phyloP scores from a whole-genome alignment of 1,284 basidiomycete species.

The Ustilago esculenta region DNA sequence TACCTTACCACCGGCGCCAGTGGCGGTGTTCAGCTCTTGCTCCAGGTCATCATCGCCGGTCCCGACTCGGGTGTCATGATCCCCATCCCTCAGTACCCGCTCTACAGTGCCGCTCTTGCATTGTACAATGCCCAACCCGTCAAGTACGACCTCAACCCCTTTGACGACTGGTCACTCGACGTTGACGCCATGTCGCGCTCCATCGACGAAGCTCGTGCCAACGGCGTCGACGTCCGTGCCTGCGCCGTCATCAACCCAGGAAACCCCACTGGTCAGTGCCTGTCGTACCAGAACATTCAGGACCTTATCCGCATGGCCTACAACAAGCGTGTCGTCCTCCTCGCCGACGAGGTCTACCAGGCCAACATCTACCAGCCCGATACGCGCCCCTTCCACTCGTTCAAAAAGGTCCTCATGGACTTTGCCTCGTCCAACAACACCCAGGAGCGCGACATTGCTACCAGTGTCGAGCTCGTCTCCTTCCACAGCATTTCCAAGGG shows the following conservation, averaged over 20 bases:
- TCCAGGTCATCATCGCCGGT: slow-evolving; percentile 79
- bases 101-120: slow-evolving; percentile 93
- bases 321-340: slow-evolving; percentile 58
- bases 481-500: slow-evolving; percentile 66
- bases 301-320: slow-evolving; percentile 61
- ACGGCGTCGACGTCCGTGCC: slow-evolving; percentile 70
- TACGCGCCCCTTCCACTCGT: slow-evolving; percentile 60
- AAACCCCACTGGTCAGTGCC: slow-evolving; percentile 64
- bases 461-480: slow-evolving; percentile 62
- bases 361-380: slow-evolving; percentile 63
- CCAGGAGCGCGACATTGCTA: slow-evolving; percentile 49
- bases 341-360: slow-evolving; percentile 67
- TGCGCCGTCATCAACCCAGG: slow-evolving; percentile 65
- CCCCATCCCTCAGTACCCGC: slow-evolving; percentile 96
- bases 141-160: slow-evolving; percentile 88
- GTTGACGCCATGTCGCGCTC: slow-evolving; percentile 76
- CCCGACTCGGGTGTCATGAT: slow-evolving; percentile 81
- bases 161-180: slow-evolving; percentile 85
- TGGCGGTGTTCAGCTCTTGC: slow-evolving; percentile 86
- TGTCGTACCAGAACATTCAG: slow-evolving; percentile 57
- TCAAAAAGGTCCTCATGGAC: slow-evolving; percentile 64
- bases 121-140: slow-evolving; percentile 82
- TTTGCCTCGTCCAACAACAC: slow-evolving; percentile 37
- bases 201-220: slow-evolving; percentile 75
- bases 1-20: slow-evolving; percentile 95